Percentiles rank a stretch among this genome's conserved stretches.
phyloP scores from a whole-genome alignment of 805 yeast genomes.

The Cyberlindnera samutprakarnensis region DNA sequence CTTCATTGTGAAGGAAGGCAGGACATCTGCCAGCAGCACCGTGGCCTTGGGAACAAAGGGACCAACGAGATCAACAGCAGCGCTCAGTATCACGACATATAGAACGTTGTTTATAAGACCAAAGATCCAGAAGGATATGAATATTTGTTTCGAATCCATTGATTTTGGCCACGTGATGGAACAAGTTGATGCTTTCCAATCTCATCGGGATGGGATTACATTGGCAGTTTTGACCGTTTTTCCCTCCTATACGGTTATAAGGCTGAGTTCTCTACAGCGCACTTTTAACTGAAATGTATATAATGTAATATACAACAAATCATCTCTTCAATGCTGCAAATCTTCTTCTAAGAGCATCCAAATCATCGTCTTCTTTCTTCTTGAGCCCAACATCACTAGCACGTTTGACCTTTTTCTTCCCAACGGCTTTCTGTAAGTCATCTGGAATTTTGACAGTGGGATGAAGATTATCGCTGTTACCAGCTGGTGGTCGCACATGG shows the following conservation, averaged over 20 bases:
- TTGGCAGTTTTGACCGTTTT: no score
- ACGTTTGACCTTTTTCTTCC: conserved; percentile 21
- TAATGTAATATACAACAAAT: background rate
- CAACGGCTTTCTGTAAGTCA: conserved; percentile 30
- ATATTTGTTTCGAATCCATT: conserved; percentile 14
- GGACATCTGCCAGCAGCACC: conserved; percentile 77
- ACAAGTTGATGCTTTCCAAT: no score
- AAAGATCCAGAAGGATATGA: conserved; percentile 64
- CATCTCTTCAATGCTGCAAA: conserved; percentile 67
- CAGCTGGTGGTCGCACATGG: conserved; percentile 34
- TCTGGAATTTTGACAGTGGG: conserved; percentile 33
- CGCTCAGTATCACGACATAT: conserved; percentile 85
- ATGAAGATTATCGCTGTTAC: conserved; percentile 32
- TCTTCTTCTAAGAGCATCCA: conserved; percentile 60
- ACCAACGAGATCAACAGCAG: conserved; percentile 90
- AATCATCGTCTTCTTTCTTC: conserved; percentile 34
- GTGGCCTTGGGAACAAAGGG: conserved; percentile 75
- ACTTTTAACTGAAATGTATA: no score
- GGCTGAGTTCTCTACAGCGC: no score
- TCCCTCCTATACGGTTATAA: no score
- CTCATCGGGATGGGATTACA: no score
- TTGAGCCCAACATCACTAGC: conserved; percentile 16
- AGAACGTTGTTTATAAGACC: conserved; percentile 85
- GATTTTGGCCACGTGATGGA: no score
- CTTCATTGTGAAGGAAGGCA: conserved; percentile 75